phyloP scores from a whole-genome alignment of 164 flowering plant species.

The Tinospora cordifolia region DNA sequence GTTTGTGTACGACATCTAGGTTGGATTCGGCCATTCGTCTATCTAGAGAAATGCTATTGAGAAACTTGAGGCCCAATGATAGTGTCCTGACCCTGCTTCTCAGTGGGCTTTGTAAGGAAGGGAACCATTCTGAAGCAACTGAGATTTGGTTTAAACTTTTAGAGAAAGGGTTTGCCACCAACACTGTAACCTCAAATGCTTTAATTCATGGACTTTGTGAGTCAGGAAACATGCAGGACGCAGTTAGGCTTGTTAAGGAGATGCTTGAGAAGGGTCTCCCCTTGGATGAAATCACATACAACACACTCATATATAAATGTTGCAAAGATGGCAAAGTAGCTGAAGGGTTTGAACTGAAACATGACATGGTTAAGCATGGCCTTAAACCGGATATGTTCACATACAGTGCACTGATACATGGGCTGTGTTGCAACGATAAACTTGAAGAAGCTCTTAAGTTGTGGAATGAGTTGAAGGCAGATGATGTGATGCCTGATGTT shows the following conservation, averaged over 20 bases:
- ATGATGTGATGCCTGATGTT: constrained; percentile 38
- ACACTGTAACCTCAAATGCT: constrained; percentile 55
- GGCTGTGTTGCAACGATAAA: constrained; percentile 38
- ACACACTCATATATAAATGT: constrained; percentile 47
- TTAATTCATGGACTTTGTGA: constrained; percentile 55
- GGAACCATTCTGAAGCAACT: constrained; percentile 40
- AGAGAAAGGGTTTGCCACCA: constrained; percentile 45
- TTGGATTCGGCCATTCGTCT: constrained; percentile 44
- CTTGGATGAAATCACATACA: constrained; percentile 47
- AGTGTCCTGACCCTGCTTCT: constrained; percentile 43
- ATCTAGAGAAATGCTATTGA: constrained; percentile 44
- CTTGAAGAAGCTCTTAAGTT: constrained; percentile 52
- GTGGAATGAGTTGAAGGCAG: constrained; percentile 42
- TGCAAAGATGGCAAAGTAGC: constrained; percentile 52
- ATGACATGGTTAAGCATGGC: constrained; percentile 50
- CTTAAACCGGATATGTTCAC: constrained; percentile 48
- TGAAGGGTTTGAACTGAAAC: constrained; percentile 47
- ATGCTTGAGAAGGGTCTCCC: constrained; percentile 43
- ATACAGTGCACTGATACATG: constrained; percentile 47
- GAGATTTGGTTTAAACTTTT: constrained; percentile 50
- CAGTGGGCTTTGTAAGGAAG: constrained; percentile 39
- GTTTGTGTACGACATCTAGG: constrained; percentile 34
- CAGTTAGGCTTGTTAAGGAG: constrained; percentile 37
- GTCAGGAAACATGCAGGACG: constrained; percentile 42
- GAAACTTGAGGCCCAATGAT: constrained; percentile 55